Evolutionary conservation across 371 early-diverging fungal species (phyloP).

Genomic region (Nematocida major): DNA sequence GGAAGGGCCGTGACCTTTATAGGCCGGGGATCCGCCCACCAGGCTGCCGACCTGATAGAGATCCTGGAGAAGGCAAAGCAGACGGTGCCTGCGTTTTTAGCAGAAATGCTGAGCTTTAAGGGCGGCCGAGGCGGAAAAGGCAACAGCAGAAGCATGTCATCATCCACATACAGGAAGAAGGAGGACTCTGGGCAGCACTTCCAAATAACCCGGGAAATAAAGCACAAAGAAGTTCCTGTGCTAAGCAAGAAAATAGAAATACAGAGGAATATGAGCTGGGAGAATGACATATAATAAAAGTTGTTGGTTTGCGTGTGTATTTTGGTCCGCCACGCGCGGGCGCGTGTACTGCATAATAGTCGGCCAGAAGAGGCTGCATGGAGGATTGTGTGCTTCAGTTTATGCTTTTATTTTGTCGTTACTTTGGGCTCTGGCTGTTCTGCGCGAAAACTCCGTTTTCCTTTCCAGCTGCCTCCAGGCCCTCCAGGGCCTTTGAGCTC

Average conservation of each 20-base stretch:
- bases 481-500: slow-evolving; percentile 27
- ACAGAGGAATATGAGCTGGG: slow-evolving; percentile 11
- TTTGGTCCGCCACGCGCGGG: background rate
- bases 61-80: slow-evolving; percentile 82
- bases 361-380: background rate
- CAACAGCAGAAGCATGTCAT: background rate
- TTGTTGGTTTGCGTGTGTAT: background rate
- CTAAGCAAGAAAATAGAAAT: slow-evolving; percentile 13
- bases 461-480: background rate
- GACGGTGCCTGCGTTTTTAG: slow-evolving; percentile 72
- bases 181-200: slow-evolving; percentile 11
- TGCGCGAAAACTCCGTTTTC: slow-evolving; percentile 33
- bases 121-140: background rate
- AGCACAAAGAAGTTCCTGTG: background rate
- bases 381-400: background rate
- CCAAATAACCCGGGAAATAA: background rate
- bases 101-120: background rate
- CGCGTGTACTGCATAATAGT: background rate
- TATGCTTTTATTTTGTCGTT: background rate
- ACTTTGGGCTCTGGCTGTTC: background rate
- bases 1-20: slow-evolving; percentile 86
- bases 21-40: slow-evolving; percentile 73
- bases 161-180: background rate
- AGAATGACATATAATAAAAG: slow-evolving; percentile 3
- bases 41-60: slow-evolving; percentile 82